Percentiles rank a stretch among this genome's conserved stretches.
Evolutionary conservation across 371 early-diverging fungal genomes (phyloP).

Genomic region (Rhizomucor pusillus): DNA sequence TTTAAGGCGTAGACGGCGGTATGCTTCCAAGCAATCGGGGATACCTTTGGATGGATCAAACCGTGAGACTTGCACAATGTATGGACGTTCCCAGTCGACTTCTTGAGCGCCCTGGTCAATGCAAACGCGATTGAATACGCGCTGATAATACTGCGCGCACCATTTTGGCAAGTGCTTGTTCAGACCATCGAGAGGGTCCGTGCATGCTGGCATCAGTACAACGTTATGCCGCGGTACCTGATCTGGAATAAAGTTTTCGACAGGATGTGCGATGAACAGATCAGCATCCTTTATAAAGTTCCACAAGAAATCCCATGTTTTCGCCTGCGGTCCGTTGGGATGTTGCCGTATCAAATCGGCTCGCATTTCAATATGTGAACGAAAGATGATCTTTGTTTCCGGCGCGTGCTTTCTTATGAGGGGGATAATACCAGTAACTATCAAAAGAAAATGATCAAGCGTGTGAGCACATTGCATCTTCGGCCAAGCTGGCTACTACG

Average conservation of each 20-base stretch:
- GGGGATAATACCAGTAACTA: conserved; percentile 74
- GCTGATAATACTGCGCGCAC: conserved; percentile 65
- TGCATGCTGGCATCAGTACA: conserved; percentile 71
- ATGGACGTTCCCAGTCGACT: conserved; percentile 64
- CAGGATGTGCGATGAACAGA: conserved; percentile 79
- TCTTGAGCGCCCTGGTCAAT: conserved; percentile 65
- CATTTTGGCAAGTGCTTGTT: conserved; percentile 60
- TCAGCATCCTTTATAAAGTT: conserved; percentile 69
- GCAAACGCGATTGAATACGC: conserved; percentile 74
- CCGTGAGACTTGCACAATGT: conserved; percentile 83
- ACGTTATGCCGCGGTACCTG: conserved; percentile 65
- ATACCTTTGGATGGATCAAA: conserved; percentile 92
- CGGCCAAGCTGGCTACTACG: too few species aligned
- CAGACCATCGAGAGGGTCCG: conserved; percentile 74
- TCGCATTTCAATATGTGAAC: conserved; percentile 86
- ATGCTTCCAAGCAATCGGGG: conserved; percentile 74
- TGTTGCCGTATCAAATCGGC: conserved; percentile 61
- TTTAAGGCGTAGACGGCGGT: conserved; percentile 58
- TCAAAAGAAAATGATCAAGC: too few species aligned
- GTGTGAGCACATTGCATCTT: too few species aligned
- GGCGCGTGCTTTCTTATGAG: conserved; percentile 69
- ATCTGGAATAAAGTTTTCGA: conserved; percentile 71
- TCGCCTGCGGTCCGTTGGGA: conserved; percentile 55
- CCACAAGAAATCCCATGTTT: conserved; percentile 74
- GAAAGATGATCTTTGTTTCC: conserved; percentile 69